A percentile compares a stretch with the other conserved stretches of the same genome.
phyloP scores from a whole-genome alignment of 2,329 filamentous ascomycete genomes.

The Fusarium sp. region DNA sequence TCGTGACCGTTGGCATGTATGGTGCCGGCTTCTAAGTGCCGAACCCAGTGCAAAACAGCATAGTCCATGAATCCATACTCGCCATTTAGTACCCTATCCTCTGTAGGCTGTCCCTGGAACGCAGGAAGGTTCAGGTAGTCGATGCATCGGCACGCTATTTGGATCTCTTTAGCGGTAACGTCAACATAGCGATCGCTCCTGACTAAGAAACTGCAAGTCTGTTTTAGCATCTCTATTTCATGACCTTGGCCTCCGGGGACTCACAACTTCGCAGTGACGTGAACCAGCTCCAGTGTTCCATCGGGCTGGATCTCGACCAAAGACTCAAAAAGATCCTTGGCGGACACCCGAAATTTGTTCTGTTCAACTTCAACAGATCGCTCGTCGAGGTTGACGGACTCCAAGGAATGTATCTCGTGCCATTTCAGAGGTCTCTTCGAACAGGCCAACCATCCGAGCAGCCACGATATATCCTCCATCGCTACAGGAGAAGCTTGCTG shows the following conservation, averaged over 20 bases:
- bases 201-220: not conserved
- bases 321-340: not conserved
- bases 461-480: not conserved
- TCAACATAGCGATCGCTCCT: not conserved
- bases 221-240: no score
- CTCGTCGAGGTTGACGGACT: not conserved
- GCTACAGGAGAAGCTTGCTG: not conserved
- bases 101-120: not conserved
- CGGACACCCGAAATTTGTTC: not conserved
- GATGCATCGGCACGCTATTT: not conserved
- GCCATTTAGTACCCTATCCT: not conserved
- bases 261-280: not conserved
- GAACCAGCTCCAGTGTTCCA: not conserved
- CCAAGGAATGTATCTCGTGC: constrained; percentile 53
- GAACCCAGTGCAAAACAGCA: not conserved
- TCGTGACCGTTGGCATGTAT: not conserved
- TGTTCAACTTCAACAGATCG: not conserved
- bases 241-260: no score
- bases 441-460: constrained; percentile 54
- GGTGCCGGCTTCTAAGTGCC: not conserved
- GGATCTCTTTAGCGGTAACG: not conserved
- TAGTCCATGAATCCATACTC: not conserved
- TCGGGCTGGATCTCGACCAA: not conserved
- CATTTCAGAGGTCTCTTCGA: constrained; percentile 54
- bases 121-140: not conserved